These are phyloP conservation scores for Diaporthe vaccinii DNA, from an alignment of 2,329 filamentous ascomycete genomes.

Conservation along the genomic window DNA sequence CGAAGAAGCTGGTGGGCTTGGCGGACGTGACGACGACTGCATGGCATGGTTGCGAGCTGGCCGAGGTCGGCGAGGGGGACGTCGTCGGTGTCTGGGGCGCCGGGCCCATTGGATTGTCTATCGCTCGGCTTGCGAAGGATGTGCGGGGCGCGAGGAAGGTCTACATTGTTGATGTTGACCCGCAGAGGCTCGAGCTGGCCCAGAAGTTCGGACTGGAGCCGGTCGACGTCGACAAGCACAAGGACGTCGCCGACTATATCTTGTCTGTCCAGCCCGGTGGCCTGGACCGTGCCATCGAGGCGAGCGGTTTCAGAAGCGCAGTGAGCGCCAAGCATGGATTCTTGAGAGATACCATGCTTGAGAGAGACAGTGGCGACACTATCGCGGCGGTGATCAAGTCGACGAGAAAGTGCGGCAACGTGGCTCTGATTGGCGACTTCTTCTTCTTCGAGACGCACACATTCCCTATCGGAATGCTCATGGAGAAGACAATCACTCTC, in stretches of 20 bases:
- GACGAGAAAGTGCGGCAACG: neutral
- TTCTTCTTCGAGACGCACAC: conserved; percentile 6
- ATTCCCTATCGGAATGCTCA: neutral
- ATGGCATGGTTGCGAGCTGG: conserved; percentile 76
- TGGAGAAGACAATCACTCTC: conserved; percentile 8
- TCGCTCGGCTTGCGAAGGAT: neutral
- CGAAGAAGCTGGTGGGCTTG: conserved; percentile 76
- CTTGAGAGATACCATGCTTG: conserved; percentile 3
- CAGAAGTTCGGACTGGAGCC: neutral
- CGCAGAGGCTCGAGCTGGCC: neutral
- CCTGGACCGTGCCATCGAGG: neutral
- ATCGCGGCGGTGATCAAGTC: neutral
- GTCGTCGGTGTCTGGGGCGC: conserved; percentile 76
- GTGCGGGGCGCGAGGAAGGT: neutral
- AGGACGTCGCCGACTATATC: neutral
- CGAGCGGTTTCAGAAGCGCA: conserved; percentile 6
- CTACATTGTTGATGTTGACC: neutral
- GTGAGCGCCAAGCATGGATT: neutral
- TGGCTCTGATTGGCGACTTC: conserved; percentile 5
- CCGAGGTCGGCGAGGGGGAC: conserved; percentile 73
- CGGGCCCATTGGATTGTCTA: conserved; percentile 68
- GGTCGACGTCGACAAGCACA: neutral
- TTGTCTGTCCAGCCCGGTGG: neutral
- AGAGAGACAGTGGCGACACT: neutral
- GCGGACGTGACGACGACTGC: conserved; percentile 74